Percentiles rank a stretch among this genome's conserved stretches.
phyloP scores from a whole-genome alignment of 352 stramenopile species.

The Phytophthora cryptogea region DNA sequence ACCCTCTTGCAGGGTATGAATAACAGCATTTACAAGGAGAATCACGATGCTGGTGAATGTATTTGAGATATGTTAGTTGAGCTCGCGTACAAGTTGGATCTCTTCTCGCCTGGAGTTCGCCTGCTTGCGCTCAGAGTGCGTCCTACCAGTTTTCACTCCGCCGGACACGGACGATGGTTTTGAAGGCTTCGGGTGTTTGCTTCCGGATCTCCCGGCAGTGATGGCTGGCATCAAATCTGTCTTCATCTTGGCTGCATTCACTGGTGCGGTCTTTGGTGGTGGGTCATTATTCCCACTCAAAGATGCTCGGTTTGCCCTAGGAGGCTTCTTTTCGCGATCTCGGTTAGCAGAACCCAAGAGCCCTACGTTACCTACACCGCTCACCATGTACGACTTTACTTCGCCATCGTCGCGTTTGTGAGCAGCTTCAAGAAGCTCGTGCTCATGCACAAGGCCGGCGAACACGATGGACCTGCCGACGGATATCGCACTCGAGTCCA shows the following conservation, averaged over 20 bases:
- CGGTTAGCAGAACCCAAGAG: slow-evolving; percentile 29
- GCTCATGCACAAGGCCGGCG: slow-evolving; percentile 51
- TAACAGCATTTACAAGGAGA: slow-evolving; percentile 8
- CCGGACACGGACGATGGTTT: slow-evolving; percentile 8
- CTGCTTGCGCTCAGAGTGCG: slow-evolving; percentile 48
- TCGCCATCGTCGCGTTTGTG: slow-evolving; percentile 18
- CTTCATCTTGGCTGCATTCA: slow-evolving; percentile 30
- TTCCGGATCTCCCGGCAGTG: slow-evolving; percentile 10
- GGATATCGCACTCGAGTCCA: slow-evolving; percentile 70
- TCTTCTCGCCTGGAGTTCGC: slow-evolving; percentile 47
- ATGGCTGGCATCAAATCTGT: slow-evolving; percentile 30
- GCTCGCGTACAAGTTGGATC: slow-evolving; percentile 62
- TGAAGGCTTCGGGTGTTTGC: slow-evolving; percentile 7
- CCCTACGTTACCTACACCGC: slow-evolving; percentile 62
- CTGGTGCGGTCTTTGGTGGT: slow-evolving; percentile 11
- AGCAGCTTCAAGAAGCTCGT: slow-evolving; percentile 40
- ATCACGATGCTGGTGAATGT: slow-evolving; percentile 14
- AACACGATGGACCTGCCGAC: slow-evolving; percentile 77
- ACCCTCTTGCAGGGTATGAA: slow-evolving; percentile 13
- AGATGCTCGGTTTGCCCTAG: slow-evolving; percentile 15
- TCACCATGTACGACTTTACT: slow-evolving; percentile 46
- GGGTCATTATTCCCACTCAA: slow-evolving; percentile 22
- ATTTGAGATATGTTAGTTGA: slow-evolving; percentile 40
- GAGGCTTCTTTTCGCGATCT: slow-evolving; percentile 36
- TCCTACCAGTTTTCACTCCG: slow-evolving; percentile 23